phyloP scores from a whole-genome alignment of 78 protist species.

The Cavenderia fasciculata region DNA sequence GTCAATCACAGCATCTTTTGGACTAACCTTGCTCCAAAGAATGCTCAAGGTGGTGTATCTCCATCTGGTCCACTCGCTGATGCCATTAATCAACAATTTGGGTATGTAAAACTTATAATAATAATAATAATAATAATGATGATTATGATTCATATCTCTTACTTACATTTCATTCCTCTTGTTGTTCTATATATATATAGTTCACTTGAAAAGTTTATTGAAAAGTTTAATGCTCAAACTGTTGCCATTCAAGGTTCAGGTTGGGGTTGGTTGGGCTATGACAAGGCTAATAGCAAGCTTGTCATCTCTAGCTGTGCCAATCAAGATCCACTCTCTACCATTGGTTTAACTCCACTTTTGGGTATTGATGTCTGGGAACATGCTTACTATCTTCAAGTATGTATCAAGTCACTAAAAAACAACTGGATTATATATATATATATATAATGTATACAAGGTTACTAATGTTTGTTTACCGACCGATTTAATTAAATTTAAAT shows the following conservation, averaged over 20 bases:
- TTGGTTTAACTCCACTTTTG: conserved; percentile 87
- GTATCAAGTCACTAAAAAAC: background rate
- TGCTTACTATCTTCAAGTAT: conserved; percentile 88
- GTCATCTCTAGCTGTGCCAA: conserved; percentile 79
- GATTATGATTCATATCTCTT: background rate
- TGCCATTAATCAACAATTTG: conserved; percentile 67
- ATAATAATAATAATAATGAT: background rate
- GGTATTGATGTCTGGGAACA: conserved; percentile 95
- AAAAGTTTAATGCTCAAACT: conserved; percentile 83
- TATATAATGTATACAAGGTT: background rate
- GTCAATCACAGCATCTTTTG: conserved; percentile 96
- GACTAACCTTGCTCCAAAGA: conserved; percentile 91
- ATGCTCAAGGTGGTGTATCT: conserved; percentile 84
- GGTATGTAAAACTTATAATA: background rate
- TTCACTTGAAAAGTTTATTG: conserved; percentile 81
- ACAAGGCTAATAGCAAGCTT: conserved; percentile 46
- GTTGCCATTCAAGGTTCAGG: conserved; percentile 96
- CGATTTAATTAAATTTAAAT: background rate
- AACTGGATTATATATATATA: background rate
- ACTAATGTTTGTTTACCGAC: background rate
- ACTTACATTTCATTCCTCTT: background rate
- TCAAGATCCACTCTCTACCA: conserved; percentile 87
- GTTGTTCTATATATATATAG: conserved; percentile 34
- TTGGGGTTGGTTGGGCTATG: conserved; percentile 89
- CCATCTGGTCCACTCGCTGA: conserved; percentile 75